Conservation (phyloP, 176 grass and related monocot genomes). For the Aechmea fasciata region DNA sequence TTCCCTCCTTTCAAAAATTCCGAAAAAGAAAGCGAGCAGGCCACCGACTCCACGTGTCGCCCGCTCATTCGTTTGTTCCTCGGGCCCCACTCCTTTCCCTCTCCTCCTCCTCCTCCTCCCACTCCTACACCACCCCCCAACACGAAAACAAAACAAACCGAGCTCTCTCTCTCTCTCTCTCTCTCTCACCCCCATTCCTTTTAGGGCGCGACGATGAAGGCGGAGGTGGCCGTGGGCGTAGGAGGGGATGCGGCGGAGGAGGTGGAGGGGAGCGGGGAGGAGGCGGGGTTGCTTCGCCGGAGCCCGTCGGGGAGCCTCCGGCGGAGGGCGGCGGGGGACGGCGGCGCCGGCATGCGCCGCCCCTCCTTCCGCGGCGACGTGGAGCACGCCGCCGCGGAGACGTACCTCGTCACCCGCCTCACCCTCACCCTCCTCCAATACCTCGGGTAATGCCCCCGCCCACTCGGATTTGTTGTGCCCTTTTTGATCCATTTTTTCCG, state of each 20-base stretch:
- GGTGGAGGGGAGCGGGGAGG: neutral
- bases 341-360: slow-evolving; percentile 15
- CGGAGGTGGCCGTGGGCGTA: neutral
- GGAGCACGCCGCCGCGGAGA: slow-evolving; percentile 67
- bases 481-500: neutral
- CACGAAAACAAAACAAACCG: no score
- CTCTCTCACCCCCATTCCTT: neutral
- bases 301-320: slow-evolving; percentile 13
- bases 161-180: neutral
- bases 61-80: neutral
- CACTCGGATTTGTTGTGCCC: neutral
- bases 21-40: neutral
- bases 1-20: neutral
- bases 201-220: neutral
- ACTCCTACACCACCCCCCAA: no score
- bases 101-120: neutral
- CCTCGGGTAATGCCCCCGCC: slow-evolving; percentile 54
- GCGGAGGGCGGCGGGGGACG: neutral
- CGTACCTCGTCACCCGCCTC: slow-evolving; percentile 77
- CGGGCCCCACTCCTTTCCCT: neutral
- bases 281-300: slow-evolving; percentile 3
- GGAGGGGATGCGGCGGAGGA: neutral
- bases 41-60: neutral
- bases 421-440: slow-evolving; percentile 61
- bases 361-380: slow-evolving; percentile 58